Conservation (phyloP, 176 grass and related monocot genomes). For the Canna indica region DNA sequence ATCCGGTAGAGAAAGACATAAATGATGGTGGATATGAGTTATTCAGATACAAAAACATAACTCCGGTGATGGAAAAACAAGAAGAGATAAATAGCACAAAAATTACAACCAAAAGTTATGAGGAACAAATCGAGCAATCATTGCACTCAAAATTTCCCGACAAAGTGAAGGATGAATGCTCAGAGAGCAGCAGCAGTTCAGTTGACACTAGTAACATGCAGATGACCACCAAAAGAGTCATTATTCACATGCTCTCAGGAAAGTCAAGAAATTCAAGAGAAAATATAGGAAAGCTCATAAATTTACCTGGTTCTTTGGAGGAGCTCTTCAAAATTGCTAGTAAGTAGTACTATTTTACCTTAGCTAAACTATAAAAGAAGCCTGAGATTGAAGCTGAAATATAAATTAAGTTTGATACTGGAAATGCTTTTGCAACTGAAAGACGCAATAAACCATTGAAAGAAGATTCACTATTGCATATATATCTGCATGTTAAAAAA, state of each 20-base stretch:
- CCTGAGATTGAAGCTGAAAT: too few species aligned
- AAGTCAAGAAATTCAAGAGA: constrained; percentile 15
- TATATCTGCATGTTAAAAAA: too few species aligned
- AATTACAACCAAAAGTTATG: background rate
- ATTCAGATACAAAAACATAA: background rate
- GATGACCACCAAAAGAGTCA: constrained; percentile 47
- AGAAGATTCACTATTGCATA: background rate
- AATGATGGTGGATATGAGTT: background rate
- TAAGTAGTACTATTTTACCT: constrained; percentile 31
- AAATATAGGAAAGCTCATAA: constrained; percentile 56
- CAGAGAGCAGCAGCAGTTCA: constrained; percentile 5
- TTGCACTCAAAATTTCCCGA: background rate
- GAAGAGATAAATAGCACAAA: background rate
- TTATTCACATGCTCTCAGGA: constrained; percentile 32
- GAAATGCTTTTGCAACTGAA: background rate
- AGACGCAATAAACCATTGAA: background rate
- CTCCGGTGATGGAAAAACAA: background rate
- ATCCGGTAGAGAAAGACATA: background rate
- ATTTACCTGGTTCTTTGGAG: constrained; percentile 52
- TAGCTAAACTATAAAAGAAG: background rate
- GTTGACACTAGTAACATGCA: constrained; percentile 9
- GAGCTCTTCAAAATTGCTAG: constrained; percentile 53
- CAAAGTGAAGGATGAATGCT: background rate
- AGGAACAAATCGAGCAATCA: background rate
- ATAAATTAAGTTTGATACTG: too few species aligned